Conservation (phyloP, 148 eudicot species). For the Pouteria glomerata region DNA sequence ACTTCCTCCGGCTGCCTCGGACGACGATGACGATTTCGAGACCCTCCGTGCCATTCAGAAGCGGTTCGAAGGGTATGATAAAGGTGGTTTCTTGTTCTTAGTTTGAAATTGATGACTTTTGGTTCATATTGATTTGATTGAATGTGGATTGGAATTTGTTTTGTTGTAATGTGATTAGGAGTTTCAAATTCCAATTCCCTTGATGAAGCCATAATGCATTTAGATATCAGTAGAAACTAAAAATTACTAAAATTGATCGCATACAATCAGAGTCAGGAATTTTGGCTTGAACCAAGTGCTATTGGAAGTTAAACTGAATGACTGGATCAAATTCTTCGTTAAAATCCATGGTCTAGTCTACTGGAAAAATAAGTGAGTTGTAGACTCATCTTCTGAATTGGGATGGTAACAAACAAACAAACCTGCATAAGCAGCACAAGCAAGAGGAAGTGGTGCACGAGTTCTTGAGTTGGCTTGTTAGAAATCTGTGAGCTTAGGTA, state of each 20-base stretch:
- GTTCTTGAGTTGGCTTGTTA: no score
- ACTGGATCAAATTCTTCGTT: neutral
- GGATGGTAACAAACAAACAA: no score
- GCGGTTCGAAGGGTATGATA: slow-evolving; percentile 48
- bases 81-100: slow-evolving; percentile 9
- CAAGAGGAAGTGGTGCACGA: no score
- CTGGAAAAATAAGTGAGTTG: no score
- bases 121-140: neutral
- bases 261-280: neutral
- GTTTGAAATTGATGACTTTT: neutral
- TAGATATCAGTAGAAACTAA: neutral
- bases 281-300: neutral
- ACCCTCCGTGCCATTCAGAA: slow-evolving; percentile 52
- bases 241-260: neutral
- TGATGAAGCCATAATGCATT: neutral
- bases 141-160: neutral
- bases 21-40: slow-evolving; percentile 76
- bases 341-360: neutral
- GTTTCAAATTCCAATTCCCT: neutral
- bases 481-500: no score
- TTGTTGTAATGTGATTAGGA: neutral
- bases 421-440: no score
- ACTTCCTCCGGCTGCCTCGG: slow-evolving; percentile 43
- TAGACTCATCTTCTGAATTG: no score
- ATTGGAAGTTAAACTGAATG: neutral